Evolutionary conservation across 2,329 filamentous ascomycete species (phyloP), one percentile per base, ranked within the genome.

Genomic region (Colletotrichum musicola): DNA sequence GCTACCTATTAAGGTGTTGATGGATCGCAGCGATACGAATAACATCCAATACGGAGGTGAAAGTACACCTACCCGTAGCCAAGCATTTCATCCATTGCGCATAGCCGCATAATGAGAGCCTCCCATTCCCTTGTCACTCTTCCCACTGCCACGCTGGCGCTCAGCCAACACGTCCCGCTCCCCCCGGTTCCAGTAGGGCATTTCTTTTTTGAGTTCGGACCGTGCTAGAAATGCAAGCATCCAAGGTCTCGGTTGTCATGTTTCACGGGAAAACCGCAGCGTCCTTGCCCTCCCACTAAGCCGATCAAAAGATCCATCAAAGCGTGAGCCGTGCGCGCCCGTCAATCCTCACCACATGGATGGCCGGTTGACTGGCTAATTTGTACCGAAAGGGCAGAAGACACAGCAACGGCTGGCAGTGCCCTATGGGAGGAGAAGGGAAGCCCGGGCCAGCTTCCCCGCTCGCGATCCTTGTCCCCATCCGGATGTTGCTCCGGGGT

Each of bases 401-500:
- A 35, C 7, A 35, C 30, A 35, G 30, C 30, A 35, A 35, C 30
- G 6, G 7, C 30, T 35, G 7, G 7, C 2, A 35, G 30, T 10
- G 6, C 10, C 30, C 27, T 35, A 35, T 22, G 16, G 16, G 12
- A 12, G 46, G 46, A 20, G 7, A 18, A 18, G 20, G 46, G 46
- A 12, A 49, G 42, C 62, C 22, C 55, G 50, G 55, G 38, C 62
- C 18, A 56, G 14, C 12, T 44, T 55, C 35, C 62, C 65, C 61
- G 61, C 35, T 55, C 65, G 54, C 54, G 27, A 65, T 55, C 65
- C 62, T 47, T 51, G 65, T 47, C 49, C 35, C 50, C 53, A 51
- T 46, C 55, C 30, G 61, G 60, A 40, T 57, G 40, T 25, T 42
- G 27, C 50, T 62, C 64, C 58, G 64, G 59, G 64, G 40, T 57